These are phyloP conservation scores for Xerocomellus chrysenteron DNA, from an alignment of 768 basidiomycete species.

Conservation along the genomic window DNA sequence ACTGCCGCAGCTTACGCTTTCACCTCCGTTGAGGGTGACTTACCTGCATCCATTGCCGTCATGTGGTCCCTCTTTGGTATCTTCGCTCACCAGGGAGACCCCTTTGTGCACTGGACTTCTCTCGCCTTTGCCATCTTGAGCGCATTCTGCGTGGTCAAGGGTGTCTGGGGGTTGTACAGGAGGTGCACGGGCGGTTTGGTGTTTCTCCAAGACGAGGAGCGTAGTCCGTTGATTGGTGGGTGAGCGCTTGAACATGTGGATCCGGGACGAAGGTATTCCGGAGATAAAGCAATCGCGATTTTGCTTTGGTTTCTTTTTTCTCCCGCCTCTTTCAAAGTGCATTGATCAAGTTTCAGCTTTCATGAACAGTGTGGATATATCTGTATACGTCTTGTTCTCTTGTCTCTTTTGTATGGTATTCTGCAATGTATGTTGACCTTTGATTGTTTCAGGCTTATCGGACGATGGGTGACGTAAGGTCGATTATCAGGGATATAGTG, in stretches of 20 bases:
- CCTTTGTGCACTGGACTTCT: slow-evolving; percentile 89
- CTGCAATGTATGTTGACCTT: neutral
- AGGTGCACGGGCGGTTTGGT: slow-evolving; percentile 49
- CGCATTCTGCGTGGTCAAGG: slow-evolving; percentile 82
- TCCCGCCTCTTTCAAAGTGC: neutral
- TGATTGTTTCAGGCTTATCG: neutral
- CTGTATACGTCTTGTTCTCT: neutral
- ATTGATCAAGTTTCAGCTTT: neutral
- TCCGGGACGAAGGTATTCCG: neutral
- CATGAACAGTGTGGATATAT: slow-evolving; percentile 1
- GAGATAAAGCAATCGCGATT: neutral
- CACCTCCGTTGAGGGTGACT: slow-evolving; percentile 84
- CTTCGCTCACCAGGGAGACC: slow-evolving; percentile 66
- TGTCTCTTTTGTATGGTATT: slow-evolving; percentile 6
- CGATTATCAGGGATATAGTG: slow-evolving; percentile 1
- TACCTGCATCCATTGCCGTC: slow-evolving; percentile 89
- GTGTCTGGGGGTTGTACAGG: slow-evolving; percentile 53
- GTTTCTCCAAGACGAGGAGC: slow-evolving; percentile 80
- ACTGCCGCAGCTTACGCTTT: slow-evolving; percentile 95
- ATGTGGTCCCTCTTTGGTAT: slow-evolving; percentile 94
- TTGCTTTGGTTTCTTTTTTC: neutral
- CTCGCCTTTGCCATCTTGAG: slow-evolving; percentile 84
- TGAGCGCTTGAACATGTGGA: slow-evolving; percentile 11
- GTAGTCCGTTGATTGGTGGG: slow-evolving; percentile 70
- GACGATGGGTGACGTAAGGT: neutral